These are phyloP conservation scores for Ceratobasidium sp. DNA, from an alignment of 1,284 basidiomycete genomes.

Conservation along the genomic window DNA sequence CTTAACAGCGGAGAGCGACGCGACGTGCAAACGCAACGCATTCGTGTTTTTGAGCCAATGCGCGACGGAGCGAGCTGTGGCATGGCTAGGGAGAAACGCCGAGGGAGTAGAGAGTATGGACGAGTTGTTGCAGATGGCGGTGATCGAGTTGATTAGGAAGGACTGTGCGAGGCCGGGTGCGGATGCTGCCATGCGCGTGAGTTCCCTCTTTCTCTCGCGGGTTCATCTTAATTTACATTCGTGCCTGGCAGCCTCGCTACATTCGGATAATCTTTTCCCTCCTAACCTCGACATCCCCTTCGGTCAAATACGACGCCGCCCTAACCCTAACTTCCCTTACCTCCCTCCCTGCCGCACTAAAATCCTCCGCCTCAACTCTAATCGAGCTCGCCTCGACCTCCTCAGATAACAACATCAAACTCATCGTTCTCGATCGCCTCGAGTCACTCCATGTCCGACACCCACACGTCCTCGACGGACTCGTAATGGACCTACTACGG, in stretches of 20 bases:
- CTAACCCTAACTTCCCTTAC: constrained; percentile 95
- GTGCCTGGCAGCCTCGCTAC: constrained; percentile 78
- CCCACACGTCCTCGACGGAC: constrained; percentile 90
- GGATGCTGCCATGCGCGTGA: constrained; percentile 83
- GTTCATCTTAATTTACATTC: not conserved
- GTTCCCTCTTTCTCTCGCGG: constrained; percentile 54
- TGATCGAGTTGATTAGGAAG: constrained; percentile 94
- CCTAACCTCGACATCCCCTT: constrained; percentile 91
- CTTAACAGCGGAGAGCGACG: constrained; percentile 96
- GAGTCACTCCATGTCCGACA: constrained; percentile 88
- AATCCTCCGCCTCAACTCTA: constrained; percentile 92
- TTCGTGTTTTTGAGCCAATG: constrained; percentile 95
- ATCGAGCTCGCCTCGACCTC: constrained; percentile 95
- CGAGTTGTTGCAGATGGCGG: constrained; percentile 94
- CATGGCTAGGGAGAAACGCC: constrained; percentile 89
- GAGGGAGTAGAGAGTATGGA: constrained; percentile 90
- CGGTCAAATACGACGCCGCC: constrained; percentile 98
- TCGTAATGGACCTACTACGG: constrained; percentile 97
- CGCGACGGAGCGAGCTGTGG: constrained; percentile 90
- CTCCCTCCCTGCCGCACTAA: constrained; percentile 95
- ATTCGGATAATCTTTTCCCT: constrained; percentile 96
- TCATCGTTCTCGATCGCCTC: constrained; percentile 96
- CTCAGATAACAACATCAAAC: constrained; percentile 99
- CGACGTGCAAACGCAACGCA: constrained; percentile 97
- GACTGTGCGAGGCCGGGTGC: constrained; percentile 77